Conservation (phyloP, 2,329 filamentous ascomycete genomes). For the Zarea fungicola region DNA sequence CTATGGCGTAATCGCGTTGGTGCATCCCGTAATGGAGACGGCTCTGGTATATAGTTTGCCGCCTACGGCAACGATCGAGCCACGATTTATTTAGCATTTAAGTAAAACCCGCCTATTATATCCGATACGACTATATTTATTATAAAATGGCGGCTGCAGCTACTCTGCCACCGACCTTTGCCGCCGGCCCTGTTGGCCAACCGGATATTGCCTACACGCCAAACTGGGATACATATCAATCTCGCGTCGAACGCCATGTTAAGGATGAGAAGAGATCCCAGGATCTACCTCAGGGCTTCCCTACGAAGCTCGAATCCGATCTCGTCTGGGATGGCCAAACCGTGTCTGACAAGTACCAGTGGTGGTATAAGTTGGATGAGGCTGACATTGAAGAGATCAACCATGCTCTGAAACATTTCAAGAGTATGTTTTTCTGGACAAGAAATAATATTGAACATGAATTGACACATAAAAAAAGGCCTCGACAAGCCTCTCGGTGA, state of each 20-base stretch:
- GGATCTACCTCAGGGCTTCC: constrained; percentile 46
- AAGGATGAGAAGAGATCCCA: constrained; percentile 34
- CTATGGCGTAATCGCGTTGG: constrained; percentile 10
- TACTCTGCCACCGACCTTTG: constrained; percentile 11
- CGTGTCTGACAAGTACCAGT: constrained; percentile 44
- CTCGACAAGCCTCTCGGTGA: constrained; percentile 34
- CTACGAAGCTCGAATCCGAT: constrained; percentile 39
- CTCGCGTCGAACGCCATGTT: constrained; percentile 40
- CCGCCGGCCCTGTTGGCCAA: constrained; percentile 36
- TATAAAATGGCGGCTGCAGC: constrained; percentile 21
- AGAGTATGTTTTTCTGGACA: constrained; percentile 25
- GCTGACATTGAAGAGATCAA: constrained; percentile 46
- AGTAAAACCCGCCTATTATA: too few relatives aligned
- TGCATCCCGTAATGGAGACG: constrained; percentile 5
- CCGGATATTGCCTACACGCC: constrained; percentile 57
- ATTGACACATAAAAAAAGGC: background rate
- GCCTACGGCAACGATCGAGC: background rate
- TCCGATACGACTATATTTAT: too few relatives aligned
- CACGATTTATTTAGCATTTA: background rate
- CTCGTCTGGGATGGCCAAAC: constrained; percentile 54
- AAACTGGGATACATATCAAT: constrained; percentile 47
- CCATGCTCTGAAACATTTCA: constrained; percentile 37
- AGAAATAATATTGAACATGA: background rate
- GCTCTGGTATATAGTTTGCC: background rate
- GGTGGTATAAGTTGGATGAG: constrained; percentile 45